Base-by-base conservation (phyloP, 169 alveolate genomes). In the Plasmodium ovale region DNA sequence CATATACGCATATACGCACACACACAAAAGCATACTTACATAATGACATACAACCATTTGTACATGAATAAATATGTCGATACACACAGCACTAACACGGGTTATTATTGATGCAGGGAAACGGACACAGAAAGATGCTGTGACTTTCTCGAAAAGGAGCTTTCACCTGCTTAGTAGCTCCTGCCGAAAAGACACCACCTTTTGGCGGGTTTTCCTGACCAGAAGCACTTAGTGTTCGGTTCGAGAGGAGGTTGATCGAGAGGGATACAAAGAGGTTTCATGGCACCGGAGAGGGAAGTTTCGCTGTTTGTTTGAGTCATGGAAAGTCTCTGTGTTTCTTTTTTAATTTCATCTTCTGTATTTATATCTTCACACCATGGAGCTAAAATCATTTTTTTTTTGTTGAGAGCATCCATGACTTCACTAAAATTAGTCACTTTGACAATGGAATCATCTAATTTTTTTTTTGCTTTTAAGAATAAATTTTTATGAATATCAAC, bases 201-300 rank as follows among this genome's bases (percentile, higher is more conserved):
- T 72, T 94, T 97, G 25, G 99, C 99, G 16, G 96, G 96, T 42
- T 93, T 95, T 39, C 99, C 99, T 53, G 99, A 97, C 92, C 95
- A 94, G 97, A 98, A 98, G 95, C 99, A 98, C 89, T 95, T 94
- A 42, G 97, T 95, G 31, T 96, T 98, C 31, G 92, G 94, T 12
- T 98, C 96, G 95, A 90, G 92, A 90, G 94, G 95, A 7, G 97
- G 98, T 87, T 98, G 99, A 49, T 95, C 96, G 14, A 95, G 84
- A 49, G 99, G 99, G 56, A 98, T 95, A 92, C 99, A 97, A 19
- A 99, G 95, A 68, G 99, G 94, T 93, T 99, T 99, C 95, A 98
- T 98, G 29, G 99, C 96, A 9, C 99, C 99, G 5, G 98, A 94
- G n/a, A 96, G 88, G 19, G 95, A 92, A 59, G 89, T 68, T 67